A percentile compares a stretch with the other conserved stretches of the same genome.
These are phyloP conservation scores for Acer saccharum DNA, from an alignment of 345 rosid species.

Conservation along the genomic window DNA sequence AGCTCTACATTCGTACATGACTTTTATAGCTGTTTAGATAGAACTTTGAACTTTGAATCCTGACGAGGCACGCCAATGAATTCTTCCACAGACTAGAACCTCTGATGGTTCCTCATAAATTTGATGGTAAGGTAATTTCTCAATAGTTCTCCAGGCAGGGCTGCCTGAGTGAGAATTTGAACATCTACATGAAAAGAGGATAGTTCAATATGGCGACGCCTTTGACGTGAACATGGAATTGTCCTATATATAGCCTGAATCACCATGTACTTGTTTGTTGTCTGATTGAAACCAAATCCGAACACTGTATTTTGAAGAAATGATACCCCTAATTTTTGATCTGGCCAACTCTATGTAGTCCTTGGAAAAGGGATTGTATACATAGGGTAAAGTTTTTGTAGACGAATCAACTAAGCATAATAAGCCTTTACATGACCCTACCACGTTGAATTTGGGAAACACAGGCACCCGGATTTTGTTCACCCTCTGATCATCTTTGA, in stretches of 20 bases:
- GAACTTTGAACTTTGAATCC: slow-evolving; percentile 1
- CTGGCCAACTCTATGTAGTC: slow-evolving; percentile 32
- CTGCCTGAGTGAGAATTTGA: slow-evolving; percentile 39
- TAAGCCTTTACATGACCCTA: slow-evolving; percentile 48
- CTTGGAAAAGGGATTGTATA: slow-evolving; percentile 45
- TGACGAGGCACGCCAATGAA: slow-evolving; percentile 27
- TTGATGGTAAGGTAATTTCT: slow-evolving; percentile 7
- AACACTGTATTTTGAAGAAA: slow-evolving; percentile 30
- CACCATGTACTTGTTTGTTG: slow-evolving; percentile 30
- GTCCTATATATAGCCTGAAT: no score
- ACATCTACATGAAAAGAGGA: slow-evolving; percentile 30
- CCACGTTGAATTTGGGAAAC: slow-evolving; percentile 42
- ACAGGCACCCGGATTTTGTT: slow-evolving; percentile 32
- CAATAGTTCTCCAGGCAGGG: slow-evolving; percentile 31
- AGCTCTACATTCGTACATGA: not conserved
- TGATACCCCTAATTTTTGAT: not conserved
- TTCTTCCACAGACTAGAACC: slow-evolving; percentile 28
- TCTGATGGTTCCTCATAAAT: not conserved
- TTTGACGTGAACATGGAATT: no score
- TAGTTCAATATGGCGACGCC: not conserved
- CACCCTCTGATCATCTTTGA: slow-evolving; percentile 11
- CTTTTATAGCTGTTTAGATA: not conserved
- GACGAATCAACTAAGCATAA: slow-evolving; percentile 38
- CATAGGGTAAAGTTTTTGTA: slow-evolving; percentile 19
- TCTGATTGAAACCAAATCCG: slow-evolving; percentile 46